Base-by-base conservation (phyloP, 305 asterid genomes). In the Plantago coronopus region DNA sequence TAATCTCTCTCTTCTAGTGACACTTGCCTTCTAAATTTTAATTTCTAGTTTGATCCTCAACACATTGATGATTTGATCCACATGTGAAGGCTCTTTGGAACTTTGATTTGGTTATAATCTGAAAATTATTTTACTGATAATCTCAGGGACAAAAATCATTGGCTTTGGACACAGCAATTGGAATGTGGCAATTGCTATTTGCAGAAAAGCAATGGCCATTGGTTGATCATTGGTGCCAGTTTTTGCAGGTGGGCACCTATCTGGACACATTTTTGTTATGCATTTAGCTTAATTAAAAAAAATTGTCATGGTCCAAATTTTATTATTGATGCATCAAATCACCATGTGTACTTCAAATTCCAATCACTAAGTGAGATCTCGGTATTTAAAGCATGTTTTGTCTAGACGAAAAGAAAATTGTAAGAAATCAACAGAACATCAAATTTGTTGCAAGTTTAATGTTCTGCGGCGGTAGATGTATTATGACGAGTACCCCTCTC, bases 141-240 rank as follows among this genome's bases (percentile, higher is more conserved):
- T 72, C 72, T 65, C 91, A 93, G 99, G 99, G 97, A 67, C 99
- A 93, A 80, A 93, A 93, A 74, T 93, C 99, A 48, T 73, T 93
- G 80, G 99, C 97, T 48, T 74, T 93, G 74, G 99, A 93, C 75
- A 93, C 99, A n/a, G 99, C 99, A 50, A 93, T 93, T 58, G 99
- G 99, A 61, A 93, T 93, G 99, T 93, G 99, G 99, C 99, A 93
- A 72, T 75, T 93, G 73, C 76, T 93, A 66, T 93, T 89, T 81
- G 89, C 96, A 31, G 99, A 89, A 76, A 87, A 76, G 78, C 84
- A 83, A 62, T 93, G 97, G 98, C 96, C 95, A 20, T 76, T 89
- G 69, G 97, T 93, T 18, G 97, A 89, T 48, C 91, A 87, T 64
- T 93, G 99, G 99, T 89, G 97, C 83, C 97, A 85, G 82, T 93